phyloP scores from a whole-genome alignment of 768 basidiomycete species.

The Naganishia onofrii region DNA sequence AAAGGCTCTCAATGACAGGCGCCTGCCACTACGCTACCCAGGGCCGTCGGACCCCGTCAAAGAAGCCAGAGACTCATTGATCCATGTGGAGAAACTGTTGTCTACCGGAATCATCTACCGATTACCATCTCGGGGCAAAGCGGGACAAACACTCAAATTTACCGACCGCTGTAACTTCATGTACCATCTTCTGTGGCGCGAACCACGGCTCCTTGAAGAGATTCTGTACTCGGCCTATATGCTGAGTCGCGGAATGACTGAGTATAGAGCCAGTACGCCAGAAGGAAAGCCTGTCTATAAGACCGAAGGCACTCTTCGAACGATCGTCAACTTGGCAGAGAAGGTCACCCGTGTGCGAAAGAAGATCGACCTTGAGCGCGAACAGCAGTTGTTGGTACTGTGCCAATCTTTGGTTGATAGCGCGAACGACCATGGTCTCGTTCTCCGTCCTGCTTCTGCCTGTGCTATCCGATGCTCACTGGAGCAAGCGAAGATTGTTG shows the following conservation, averaged over 20 bases:
- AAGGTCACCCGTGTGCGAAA: slow-evolving; percentile 1
- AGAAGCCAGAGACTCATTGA: slow-evolving; percentile 2
- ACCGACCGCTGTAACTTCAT: slow-evolving; percentile 14
- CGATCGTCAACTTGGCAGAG: slow-evolving; percentile 9
- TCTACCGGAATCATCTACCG: slow-evolving; percentile 4
- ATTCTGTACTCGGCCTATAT: slow-evolving; percentile 3
- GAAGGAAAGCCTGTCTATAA: slow-evolving; percentile 15
- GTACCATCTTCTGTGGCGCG: slow-evolving; percentile 9
- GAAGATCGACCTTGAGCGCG: slow-evolving; percentile 7
- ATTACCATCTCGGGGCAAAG: background rate
- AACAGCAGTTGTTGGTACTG: slow-evolving; percentile 8
- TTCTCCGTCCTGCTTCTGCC: background rate
- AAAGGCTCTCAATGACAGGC: slow-evolving; percentile 10
- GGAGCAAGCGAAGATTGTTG: slow-evolving; percentile 12
- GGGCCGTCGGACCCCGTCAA: slow-evolving; percentile 11
- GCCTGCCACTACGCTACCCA: slow-evolving; percentile 8
- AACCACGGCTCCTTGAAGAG: background rate
- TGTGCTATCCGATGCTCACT: slow-evolving; percentile 11
- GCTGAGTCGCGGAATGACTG: background rate
- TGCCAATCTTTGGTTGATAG: background rate
- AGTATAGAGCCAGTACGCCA: slow-evolving; percentile 7
- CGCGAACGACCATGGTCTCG: background rate
- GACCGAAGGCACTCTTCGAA: slow-evolving; percentile 3
- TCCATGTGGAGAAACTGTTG: slow-evolving; percentile 3
- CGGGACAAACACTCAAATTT: background rate